Evolutionary conservation across 1,139 yeast species (phyloP), one percentile per base, ranked within the genome.

Genomic region (Hemisphaericaspora lyxosophila): DNA sequence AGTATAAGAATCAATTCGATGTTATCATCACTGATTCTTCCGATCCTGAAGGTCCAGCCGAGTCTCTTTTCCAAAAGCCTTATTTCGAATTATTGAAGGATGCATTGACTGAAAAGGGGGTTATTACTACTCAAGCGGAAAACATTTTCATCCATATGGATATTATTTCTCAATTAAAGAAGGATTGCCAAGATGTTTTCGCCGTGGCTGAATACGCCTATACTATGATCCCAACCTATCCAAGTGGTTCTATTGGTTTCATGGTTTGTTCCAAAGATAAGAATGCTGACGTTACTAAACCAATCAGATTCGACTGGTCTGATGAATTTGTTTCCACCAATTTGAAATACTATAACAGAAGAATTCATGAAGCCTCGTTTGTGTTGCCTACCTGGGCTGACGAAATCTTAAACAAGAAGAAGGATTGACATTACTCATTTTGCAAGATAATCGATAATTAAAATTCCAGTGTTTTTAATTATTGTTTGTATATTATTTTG

Each of bases 41-140:
- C 26, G 97, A 89, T 62, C 97, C 97, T 34, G 97, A 89, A 62
- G 97, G 97, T 40, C 97, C 97, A 27, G 97, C 97, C 36, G 95
- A 83, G 60, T 74, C 85, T 20, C 75, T 89, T 44, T 89, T 89
- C 78, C 90, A 87, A 66, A 80, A 83, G 58, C 86, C 87, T 24
- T 89, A 88, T 73, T 89, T 88, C 63, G 74, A 83, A 64, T 74
- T 89, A 54, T 74, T 89, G 65, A 70, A 73, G 57, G 80, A 78
- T 49, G 96, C 97, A 17, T 75, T 89, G 52, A 85, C 92, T 43
- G 84, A 77, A 50, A 79, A 85, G 57, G 97, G 97, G 57, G 92
- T 89, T 43, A 86, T 88, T 59, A 80, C 94, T 46, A 86, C 95
- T 41, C 96, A 88, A 66, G 94, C 89, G 38, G 97, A 89, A 67